Conservation (phyloP, 2,329 filamentous ascomycete genomes). For the Elsinoe arachidis region DNA sequence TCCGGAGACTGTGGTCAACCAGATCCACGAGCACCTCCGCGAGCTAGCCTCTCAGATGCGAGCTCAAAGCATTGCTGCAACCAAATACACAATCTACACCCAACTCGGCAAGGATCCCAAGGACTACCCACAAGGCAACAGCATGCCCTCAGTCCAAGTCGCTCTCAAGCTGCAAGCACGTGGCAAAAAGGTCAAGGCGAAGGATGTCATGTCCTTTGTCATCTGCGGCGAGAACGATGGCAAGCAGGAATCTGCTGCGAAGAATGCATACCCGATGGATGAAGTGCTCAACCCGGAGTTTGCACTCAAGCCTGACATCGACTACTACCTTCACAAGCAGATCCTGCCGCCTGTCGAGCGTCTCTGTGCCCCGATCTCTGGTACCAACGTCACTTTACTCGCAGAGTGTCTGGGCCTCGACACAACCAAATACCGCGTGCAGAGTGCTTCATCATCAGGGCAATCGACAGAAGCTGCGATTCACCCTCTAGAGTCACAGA, state of each 20-base stretch:
- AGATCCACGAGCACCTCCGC: conserved; percentile 87
- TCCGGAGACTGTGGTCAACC: conserved; percentile 73
- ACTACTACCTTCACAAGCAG: conserved; percentile 97
- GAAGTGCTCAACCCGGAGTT: conserved; percentile 74
- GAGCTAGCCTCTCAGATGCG: conserved; percentile 83
- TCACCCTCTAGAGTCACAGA: conserved; percentile 85
- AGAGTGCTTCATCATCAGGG: conserved; percentile 44
- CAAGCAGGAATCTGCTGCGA: conserved; percentile 60
- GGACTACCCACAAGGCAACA: conserved; percentile 88
- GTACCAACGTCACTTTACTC: conserved; percentile 80
- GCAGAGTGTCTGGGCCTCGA: conserved; percentile 93
- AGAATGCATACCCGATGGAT: conserved; percentile 78
- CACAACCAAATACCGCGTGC: conserved; percentile 73
- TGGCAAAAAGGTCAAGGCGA: conserved; percentile 80
- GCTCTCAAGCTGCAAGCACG: conserved; percentile 78
- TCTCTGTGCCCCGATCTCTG: conserved; percentile 89
- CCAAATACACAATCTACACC: conserved; percentile 96
- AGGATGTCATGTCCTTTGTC: conserved; percentile 94
- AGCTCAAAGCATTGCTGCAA: conserved; percentile 60
- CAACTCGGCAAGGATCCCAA: conserved; percentile 90
- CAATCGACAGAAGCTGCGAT: conserved; percentile 56
- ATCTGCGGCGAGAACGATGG: conserved; percentile 66
- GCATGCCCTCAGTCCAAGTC: conserved; percentile 96
- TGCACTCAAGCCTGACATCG: conserved; percentile 76
- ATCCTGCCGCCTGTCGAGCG: conserved; percentile 97